phyloP scores from a whole-genome alignment of 2,329 filamentous ascomycete species.

The Neonectria faginata region DNA sequence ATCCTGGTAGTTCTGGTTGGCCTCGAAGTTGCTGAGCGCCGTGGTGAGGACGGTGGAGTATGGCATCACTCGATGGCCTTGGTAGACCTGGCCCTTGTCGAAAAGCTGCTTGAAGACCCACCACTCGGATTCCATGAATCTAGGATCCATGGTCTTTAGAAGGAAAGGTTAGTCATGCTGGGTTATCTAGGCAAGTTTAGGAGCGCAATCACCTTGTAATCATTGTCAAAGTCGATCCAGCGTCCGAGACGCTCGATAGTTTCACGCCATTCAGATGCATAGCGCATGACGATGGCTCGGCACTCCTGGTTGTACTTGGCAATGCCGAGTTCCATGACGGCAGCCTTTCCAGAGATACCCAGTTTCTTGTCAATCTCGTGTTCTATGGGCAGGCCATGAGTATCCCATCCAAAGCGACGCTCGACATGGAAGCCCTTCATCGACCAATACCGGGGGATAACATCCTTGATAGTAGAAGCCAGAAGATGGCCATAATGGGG shows the following conservation, averaged over 20 bases:
- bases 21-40: slow-evolving; percentile 91
- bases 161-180: slow-evolving; percentile 24
- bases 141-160: slow-evolving; percentile 85
- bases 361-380: slow-evolving; percentile 98
- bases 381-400: slow-evolving; percentile 93
- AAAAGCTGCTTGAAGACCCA: slow-evolving; percentile 96
- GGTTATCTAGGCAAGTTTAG: too few relatives aligned
- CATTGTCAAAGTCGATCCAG: slow-evolving; percentile 98
- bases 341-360: slow-evolving; percentile 87
- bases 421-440: slow-evolving; percentile 97
- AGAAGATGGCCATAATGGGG: slow-evolving; percentile 80
- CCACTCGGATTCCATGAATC: slow-evolving; percentile 96
- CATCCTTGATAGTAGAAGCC: slow-evolving; percentile 96
- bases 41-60: slow-evolving; percentile 93
- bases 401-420: slow-evolving; percentile 93
- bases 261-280: slow-evolving; percentile 84
- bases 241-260: slow-evolving; percentile 90
- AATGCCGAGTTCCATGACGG: slow-evolving; percentile 87
- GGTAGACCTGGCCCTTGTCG: slow-evolving; percentile 90
- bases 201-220: slow-evolving; percentile 77
- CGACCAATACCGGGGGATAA: slow-evolving; percentile 95
- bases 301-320: slow-evolving; percentile 93
- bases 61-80: slow-evolving; percentile 92
- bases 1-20: slow-evolving; percentile 94
- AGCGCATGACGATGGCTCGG: slow-evolving; percentile 92